These are phyloP conservation scores for Geranium rotundifolium DNA, from an alignment of 345 rosid genomes.

Conservation along the genomic window DNA sequence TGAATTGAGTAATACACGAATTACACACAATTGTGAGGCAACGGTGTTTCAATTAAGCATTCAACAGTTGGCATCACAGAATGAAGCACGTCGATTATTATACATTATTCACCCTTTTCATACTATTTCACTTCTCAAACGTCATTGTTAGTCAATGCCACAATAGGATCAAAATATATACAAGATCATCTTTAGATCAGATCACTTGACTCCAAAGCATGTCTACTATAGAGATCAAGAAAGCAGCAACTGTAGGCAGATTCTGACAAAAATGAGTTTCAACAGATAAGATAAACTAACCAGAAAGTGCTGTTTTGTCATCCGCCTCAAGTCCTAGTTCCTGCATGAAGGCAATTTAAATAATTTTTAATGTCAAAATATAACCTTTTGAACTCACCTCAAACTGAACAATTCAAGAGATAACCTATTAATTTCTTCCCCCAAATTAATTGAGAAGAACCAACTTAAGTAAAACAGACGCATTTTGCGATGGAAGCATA, in stretches of 20 bases:
- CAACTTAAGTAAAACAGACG: too few relatives aligned
- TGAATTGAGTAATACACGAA: not conserved
- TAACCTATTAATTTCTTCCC: too few relatives aligned
- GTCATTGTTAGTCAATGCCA: not conserved
- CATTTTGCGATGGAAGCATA: too few relatives aligned
- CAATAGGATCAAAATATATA: not conserved
- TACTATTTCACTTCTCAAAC: not conserved
- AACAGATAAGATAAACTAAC: conserved; percentile 31
- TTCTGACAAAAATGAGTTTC: conserved; percentile 3
- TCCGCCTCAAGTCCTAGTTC: conserved; percentile 98
- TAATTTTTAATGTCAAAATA: conserved; percentile 4
- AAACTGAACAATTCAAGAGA: too few relatives aligned
- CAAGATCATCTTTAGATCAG: not conserved
- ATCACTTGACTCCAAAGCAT: not conserved
- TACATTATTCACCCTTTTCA: too few relatives aligned
- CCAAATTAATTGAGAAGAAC: too few relatives aligned
- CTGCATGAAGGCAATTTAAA: conserved; percentile 29
- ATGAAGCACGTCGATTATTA: too few relatives aligned
- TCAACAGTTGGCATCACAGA: too few relatives aligned
- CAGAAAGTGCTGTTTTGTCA: conserved; percentile 95
- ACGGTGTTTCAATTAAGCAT: too few relatives aligned
- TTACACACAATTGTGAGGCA: not conserved
- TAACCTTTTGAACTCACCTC: too few relatives aligned
- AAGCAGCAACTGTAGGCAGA: not conserved
- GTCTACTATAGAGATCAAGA: not conserved